phyloP scores from a whole-genome alignment of 345 rosid species.

The Syzygium aqueum region DNA sequence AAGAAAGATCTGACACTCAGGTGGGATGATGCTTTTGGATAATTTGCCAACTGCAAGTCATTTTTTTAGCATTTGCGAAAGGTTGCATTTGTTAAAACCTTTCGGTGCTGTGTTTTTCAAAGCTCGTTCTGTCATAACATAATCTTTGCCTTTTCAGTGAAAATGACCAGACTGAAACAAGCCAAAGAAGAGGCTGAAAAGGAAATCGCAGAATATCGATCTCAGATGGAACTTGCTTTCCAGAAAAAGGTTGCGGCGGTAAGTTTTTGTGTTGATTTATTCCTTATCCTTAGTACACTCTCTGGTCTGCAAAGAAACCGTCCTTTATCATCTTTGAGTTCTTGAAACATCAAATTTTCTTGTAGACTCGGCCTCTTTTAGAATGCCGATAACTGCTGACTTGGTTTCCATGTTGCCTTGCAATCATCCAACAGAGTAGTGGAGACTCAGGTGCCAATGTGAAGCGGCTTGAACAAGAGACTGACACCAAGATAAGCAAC shows the following conservation, averaged over 20 bases:
- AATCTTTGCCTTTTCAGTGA: slow-evolving; percentile 27
- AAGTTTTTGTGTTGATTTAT: neutral
- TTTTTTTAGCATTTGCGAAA: neutral
- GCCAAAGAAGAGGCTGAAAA: slow-evolving; percentile 96
- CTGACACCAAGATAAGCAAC: slow-evolving; percentile 55
- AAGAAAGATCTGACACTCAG: neutral
- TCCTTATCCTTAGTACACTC: neutral
- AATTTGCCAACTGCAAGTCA: neutral
- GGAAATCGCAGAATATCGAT: slow-evolving; percentile 64
- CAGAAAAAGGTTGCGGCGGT: slow-evolving; percentile 86
- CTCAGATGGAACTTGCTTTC: slow-evolving; percentile 70
- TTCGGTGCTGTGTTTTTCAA: neutral
- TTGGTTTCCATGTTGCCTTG: neutral
- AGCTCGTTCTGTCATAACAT: neutral
- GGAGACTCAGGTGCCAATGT: slow-evolving; percentile 95
- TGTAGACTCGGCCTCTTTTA: neutral
- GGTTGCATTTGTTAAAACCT: neutral
- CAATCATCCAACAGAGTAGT: slow-evolving; percentile 42
- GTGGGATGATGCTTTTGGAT: neutral
- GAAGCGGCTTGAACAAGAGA: slow-evolving; percentile 84
- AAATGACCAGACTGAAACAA: slow-evolving; percentile 75
- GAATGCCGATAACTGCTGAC: neutral
- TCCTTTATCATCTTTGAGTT: neutral
- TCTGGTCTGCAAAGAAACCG: neutral
- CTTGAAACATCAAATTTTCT: neutral